A percentile compares a stretch with the other conserved stretches of the same genome.
These are phyloP conservation scores for Colletotrichum camelliae DNA, from an alignment of 2,329 filamentous ascomycete genomes.

Conservation along the genomic window DNA sequence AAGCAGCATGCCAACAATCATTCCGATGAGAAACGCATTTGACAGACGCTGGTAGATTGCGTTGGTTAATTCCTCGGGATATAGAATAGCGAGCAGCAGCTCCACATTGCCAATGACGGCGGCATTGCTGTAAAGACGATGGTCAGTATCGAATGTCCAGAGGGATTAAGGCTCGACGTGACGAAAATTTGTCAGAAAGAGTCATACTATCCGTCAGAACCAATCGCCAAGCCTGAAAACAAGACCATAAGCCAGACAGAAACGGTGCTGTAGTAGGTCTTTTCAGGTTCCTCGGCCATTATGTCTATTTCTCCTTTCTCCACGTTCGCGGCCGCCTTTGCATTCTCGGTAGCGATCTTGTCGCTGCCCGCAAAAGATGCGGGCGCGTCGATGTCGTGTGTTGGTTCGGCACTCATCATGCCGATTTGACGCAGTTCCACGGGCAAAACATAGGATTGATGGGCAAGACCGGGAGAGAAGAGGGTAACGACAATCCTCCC, in stretches of 20 bases:
- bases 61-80: slow-evolving; percentile 45
- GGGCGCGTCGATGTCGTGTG: neutral
- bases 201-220: slow-evolving; percentile 48
- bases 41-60: slow-evolving; percentile 55
- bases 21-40: slow-evolving; percentile 61
- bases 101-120: slow-evolving; percentile 51
- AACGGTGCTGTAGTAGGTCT: slow-evolving; percentile 41
- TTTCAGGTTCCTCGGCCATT: slow-evolving; percentile 14
- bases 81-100: slow-evolving; percentile 43
- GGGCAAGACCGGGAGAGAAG: neutral
- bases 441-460: neutral
- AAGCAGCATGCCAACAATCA: slow-evolving; percentile 60
- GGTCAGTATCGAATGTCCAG: neutral
- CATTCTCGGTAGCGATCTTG: neutral
- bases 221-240: slow-evolving; percentile 50
- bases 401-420: neutral
- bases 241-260: slow-evolving; percentile 49
- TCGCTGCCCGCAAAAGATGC: neutral
- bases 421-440: neutral
- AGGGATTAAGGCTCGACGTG: neutral
- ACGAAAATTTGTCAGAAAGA: neutral
- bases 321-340: neutral
- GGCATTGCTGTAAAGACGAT: slow-evolving; percentile 37
- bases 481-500: too few species aligned
- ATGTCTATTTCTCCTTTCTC: neutral